Evolutionary conservation across 129 eudicot genomes (phyloP), one percentile per base, ranked within the genome.

Genomic region (Scalesia atractyloides): DNA sequence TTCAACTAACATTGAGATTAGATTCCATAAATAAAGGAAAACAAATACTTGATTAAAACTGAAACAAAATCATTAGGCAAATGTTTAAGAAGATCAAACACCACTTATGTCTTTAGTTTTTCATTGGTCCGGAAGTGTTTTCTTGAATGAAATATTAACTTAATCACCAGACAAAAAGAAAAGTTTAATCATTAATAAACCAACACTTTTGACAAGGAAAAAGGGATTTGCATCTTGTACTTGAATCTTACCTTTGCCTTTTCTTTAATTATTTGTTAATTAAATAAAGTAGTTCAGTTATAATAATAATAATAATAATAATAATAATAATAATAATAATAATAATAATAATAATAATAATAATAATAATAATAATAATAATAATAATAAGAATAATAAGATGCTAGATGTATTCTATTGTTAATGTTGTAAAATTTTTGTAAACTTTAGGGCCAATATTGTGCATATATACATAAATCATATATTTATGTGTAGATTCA

Each of bases 191-290:
- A 69, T 69, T 19, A 69, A 77, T 50, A 26, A 60, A 77, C 57
- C 43, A 61, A 60, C 47, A 60, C 76, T 77, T 77, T 69, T 69
- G 64, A 46, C 50, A 67, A 58, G 63, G 39, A 48, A 76, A 68
- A 68, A 68, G 43, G 20, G 81, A 76, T 76, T 76, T 76, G 54
- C 75, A 68, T 76, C n/a, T 54, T 76, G 80, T 76, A 76, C 80
- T 68, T 76, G 67, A 26, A 76, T 66, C 73, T 74, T 74, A 52
- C 64, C 44, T 64, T 64, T 64, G 72, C 73, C 46, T 75, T 75
- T 61, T 66, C 66, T 66, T 53, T 24, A 54, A n/a, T 7, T 24
- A 64, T 17, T 41, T n/a, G 58, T 19, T 60, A 10, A 30, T 20
- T 26, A 4, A 66, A 44, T 66, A 68, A 49, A 48, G 17, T 68